These are phyloP conservation scores for Aciculoconidium aculeatum DNA, from an alignment of 805 yeast species.

Conservation along the genomic window DNA sequence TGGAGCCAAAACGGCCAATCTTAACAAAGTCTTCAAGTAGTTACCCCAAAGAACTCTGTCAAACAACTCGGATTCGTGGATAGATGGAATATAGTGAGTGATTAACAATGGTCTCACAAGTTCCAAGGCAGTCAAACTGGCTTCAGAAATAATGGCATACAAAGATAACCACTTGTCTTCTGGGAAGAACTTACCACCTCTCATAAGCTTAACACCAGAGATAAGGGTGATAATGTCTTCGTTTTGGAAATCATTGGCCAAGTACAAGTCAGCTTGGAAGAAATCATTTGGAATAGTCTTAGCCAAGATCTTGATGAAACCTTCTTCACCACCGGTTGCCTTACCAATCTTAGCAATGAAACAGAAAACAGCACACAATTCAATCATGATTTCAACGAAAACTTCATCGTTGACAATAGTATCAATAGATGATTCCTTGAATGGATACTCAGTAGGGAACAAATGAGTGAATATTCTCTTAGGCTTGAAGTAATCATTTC, in stretches of 20 bases:
- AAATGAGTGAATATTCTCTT: slow-evolving; percentile 61
- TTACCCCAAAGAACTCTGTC: slow-evolving; percentile 65
- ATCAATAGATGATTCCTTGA: slow-evolving; percentile 60
- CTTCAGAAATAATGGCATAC: slow-evolving; percentile 51
- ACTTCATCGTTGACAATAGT: slow-evolving; percentile 65
- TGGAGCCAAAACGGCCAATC: slow-evolving; percentile 60
- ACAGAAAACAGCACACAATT: slow-evolving; percentile 57
- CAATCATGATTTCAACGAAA: slow-evolving; percentile 67
- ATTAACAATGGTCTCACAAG: slow-evolving; percentile 47
- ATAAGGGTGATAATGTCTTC: slow-evolving; percentile 40
- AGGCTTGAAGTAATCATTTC: slow-evolving; percentile 44
- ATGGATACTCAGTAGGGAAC: slow-evolving; percentile 67
- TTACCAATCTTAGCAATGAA: slow-evolving; percentile 48
- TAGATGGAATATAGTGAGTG: slow-evolving; percentile 45
- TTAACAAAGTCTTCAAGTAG: slow-evolving; percentile 51
- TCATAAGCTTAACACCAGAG: slow-evolving; percentile 44
- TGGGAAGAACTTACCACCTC: slow-evolving; percentile 58
- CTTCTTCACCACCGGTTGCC: slow-evolving; percentile 34
- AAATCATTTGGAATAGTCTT: slow-evolving; percentile 26
- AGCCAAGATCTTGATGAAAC: slow-evolving; percentile 36
- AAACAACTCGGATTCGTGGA: slow-evolving; percentile 45
- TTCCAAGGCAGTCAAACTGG: slow-evolving; percentile 49
- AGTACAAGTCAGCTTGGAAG: slow-evolving; percentile 37
- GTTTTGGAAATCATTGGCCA: slow-evolving; percentile 36
- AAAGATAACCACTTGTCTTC: slow-evolving; percentile 69